Conservation (phyloP, 2,329 filamentous ascomycete genomes). For the Rhinocladiella mackenziei region DNA sequence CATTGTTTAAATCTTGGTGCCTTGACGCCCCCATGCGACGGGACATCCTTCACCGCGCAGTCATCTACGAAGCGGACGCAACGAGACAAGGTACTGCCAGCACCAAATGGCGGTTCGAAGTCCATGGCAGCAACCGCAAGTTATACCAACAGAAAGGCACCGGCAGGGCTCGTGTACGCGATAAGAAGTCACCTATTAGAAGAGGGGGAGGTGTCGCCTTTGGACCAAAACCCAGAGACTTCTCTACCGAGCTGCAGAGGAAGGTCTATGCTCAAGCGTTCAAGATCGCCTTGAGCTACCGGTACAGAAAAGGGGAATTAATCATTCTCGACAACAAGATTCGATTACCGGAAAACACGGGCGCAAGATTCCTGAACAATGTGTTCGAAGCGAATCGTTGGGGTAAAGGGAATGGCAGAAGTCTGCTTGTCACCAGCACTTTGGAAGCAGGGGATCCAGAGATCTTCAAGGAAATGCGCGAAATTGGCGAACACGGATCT, state of each 20-base stretch:
- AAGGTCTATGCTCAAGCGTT: slow-evolving; percentile 96
- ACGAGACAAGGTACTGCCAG: slow-evolving; percentile 82
- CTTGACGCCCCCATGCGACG: slow-evolving; percentile 81
- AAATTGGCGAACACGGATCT: slow-evolving; percentile 62
- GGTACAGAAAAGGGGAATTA: slow-evolving; percentile 81
- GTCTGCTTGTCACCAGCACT: slow-evolving; percentile 65
- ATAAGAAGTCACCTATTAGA: slow-evolving; percentile 75
- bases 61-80: slow-evolving; percentile 87
- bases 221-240: slow-evolving; percentile 90
- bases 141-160: slow-evolving; percentile 81
- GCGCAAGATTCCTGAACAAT: slow-evolving; percentile 59
- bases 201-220: slow-evolving; percentile 82
- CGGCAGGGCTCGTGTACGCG: slow-evolving; percentile 73
- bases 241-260: slow-evolving; percentile 72
- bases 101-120: slow-evolving; percentile 75
- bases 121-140: slow-evolving; percentile 79
- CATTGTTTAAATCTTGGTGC: slow-evolving; percentile 74
- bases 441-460: slow-evolving; percentile 43
- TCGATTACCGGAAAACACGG: slow-evolving; percentile 51
- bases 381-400: slow-evolving; percentile 69
- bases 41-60: slow-evolving; percentile 87
- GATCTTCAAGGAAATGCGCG: slow-evolving; percentile 54
- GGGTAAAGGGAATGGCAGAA: slow-evolving; percentile 64
- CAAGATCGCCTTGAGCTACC: slow-evolving; percentile 88
- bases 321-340: slow-evolving; percentile 80